Conservation (phyloP, 306 rosid genomes). For the Dalbergia cochinchinensis region DNA sequence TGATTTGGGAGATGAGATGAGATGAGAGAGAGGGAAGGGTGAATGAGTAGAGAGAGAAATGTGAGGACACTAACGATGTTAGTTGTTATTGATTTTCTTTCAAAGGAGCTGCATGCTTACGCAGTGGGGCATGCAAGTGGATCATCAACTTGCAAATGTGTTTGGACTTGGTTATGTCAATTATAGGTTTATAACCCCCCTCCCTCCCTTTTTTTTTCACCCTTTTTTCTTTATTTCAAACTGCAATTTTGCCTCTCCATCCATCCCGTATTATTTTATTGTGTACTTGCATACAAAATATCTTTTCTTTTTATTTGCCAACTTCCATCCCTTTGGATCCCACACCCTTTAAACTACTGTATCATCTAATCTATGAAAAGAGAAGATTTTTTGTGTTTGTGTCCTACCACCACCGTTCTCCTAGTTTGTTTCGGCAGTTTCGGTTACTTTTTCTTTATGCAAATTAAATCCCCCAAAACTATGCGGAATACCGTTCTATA, state of each 20-base stretch:
- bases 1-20: background rate
- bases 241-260: constrained; percentile 54
- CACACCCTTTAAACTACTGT: background rate
- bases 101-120: constrained; percentile 41
- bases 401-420: constrained; percentile 5
- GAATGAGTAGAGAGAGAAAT: constrained; percentile 27
- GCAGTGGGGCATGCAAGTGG: constrained; percentile 60
- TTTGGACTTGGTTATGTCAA: constrained; percentile 38
- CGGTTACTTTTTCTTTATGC: background rate
- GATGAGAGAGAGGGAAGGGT: background rate
- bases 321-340: constrained; percentile 15
- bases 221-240: constrained; percentile 38
- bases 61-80: background rate
- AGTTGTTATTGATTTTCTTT: constrained; percentile 41
- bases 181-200: background rate
- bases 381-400: background rate
- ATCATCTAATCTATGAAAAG: background rate
- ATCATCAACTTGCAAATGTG: constrained; percentile 54
- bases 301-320: constrained; percentile 32
- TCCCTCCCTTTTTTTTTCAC: too few species aligned
- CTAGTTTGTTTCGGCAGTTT: background rate
- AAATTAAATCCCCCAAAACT: background rate
- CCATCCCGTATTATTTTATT: constrained; percentile 11
- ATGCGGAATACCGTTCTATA: background rate
- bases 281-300: constrained; percentile 13